These are phyloP conservation scores for Dioscorea cayenensis DNA, from an alignment of 116 monocot genomes.

Conservation along the genomic window DNA sequence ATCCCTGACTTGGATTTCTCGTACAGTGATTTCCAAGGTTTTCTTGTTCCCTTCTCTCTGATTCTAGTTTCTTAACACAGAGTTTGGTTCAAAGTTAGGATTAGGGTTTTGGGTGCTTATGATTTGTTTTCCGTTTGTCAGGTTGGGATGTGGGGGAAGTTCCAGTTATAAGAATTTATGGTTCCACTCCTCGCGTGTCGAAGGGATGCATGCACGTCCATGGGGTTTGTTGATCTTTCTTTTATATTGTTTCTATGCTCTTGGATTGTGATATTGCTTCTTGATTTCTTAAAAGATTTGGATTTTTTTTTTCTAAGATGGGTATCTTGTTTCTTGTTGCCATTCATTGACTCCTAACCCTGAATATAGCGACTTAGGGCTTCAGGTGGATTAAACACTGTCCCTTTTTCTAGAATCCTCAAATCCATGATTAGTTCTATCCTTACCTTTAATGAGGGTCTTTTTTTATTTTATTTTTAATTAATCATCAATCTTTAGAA, in stretches of 20 bases:
- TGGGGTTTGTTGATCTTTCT: slow-evolving; percentile 38
- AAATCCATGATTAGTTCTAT: no score
- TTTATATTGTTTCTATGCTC: no score
- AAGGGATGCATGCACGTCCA: slow-evolving; percentile 93
- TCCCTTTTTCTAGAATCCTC: no score
- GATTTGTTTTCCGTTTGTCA: slow-evolving; percentile 9
- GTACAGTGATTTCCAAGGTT: slow-evolving; percentile 70
- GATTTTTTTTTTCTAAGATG: not conserved
- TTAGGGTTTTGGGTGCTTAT: not conserved
- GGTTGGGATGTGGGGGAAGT: slow-evolving; percentile 59
- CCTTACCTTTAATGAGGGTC: no score
- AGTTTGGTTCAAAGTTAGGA: not conserved
- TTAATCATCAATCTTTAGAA: no score
- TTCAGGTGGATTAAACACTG: no score
- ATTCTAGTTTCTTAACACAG: not conserved
- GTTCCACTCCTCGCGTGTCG: slow-evolving; percentile 80
- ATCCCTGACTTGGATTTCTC: slow-evolving; percentile 69
- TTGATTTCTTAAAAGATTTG: no score
- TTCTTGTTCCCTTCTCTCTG: not conserved
- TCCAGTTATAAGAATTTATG: slow-evolving; percentile 82
- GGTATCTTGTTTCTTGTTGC: no score
- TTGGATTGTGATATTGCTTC: no score
- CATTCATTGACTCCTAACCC: no score
- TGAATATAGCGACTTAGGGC: no score
- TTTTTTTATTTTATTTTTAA: no score